Evolutionary conservation across 257 asterid species (phyloP).

Genomic region (Agastache rugosa): DNA sequence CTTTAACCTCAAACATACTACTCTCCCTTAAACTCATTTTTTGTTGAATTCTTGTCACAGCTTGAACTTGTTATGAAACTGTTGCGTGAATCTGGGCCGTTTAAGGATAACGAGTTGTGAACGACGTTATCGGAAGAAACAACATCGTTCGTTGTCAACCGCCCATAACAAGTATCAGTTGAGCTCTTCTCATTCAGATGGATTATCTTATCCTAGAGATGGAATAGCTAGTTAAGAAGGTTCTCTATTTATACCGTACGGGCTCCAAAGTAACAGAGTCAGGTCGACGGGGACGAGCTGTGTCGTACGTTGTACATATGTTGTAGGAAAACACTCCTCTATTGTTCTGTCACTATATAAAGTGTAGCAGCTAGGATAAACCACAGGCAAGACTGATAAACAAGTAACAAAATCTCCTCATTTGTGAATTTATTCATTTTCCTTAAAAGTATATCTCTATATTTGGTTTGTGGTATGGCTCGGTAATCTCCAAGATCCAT

Average conservation of each 20-base stretch:
- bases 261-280: slow-evolving; percentile 5
- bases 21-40: neutral
- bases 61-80: slow-evolving; percentile 74
- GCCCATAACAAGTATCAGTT: neutral
- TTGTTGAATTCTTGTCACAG: slow-evolving; percentile 47
- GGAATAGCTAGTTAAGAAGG: slow-evolving; percentile 24
- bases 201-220: slow-evolving; percentile 9
- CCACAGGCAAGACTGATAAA: neutral
- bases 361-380: neutral
- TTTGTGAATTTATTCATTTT: neutral
- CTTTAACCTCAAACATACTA: neutral
- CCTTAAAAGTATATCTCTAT: too few relatives aligned
- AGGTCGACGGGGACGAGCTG: neutral
- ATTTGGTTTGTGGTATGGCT: neutral
- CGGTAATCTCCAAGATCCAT: neutral
- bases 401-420: neutral
- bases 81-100: slow-evolving; percentile 81
- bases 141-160: neutral
- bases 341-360: too few relatives aligned
- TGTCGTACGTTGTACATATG: slow-evolving; percentile 31
- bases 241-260: slow-evolving; percentile 19
- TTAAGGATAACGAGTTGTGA: slow-evolving; percentile 59
- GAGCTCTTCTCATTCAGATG: neutral
- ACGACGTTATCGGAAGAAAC: neutral
- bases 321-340: neutral